Percentiles rank a stretch among this genome's conserved stretches.
These are phyloP conservation scores for Camelina hispida DNA, from an alignment of 345 rosid genomes.

Conservation along the genomic window DNA sequence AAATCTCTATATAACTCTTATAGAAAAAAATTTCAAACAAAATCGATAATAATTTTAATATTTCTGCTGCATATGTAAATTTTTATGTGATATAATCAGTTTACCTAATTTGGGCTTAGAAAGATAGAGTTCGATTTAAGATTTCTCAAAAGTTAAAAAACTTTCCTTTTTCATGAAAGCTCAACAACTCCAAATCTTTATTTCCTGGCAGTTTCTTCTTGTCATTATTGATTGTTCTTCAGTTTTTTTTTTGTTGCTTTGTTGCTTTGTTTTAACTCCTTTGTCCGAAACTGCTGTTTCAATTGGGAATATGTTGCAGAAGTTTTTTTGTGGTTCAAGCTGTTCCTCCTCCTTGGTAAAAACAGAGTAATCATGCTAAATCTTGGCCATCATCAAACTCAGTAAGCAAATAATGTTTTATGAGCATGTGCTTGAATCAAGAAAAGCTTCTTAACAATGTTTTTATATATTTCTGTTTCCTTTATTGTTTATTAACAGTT, in stretches of 20 bases:
- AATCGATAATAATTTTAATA: neutral
- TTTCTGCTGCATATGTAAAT: neutral
- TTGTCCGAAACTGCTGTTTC: constrained; percentile 25
- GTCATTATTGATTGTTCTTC: constrained; percentile 27
- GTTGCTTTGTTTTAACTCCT: neutral
- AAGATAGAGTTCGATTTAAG: constrained; percentile 38
- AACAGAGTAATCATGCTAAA: constrained; percentile 34
- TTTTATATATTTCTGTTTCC: constrained; percentile 27
- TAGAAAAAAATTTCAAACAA: neutral
- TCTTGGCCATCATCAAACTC: neutral
- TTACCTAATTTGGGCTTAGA: constrained; percentile 28
- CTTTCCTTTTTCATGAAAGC: constrained; percentile 35
- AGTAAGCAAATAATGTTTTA: constrained; percentile 22
- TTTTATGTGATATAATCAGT: constrained; percentile 7
- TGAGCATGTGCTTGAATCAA: constrained; percentile 11
- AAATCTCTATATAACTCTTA: no score
- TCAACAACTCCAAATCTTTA: constrained; percentile 44
- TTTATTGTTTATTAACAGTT: constrained; percentile 22
- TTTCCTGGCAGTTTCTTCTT: constrained; percentile 34
- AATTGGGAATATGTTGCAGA: constrained; percentile 16
- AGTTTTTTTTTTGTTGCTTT: neutral
- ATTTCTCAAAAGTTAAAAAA: constrained; percentile 16
- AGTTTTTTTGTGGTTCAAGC: constrained; percentile 1
- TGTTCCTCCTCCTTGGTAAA: constrained; percentile 10
- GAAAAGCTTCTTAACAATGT: constrained; percentile 19